Percentiles rank a stretch among this genome's conserved stretches.
phyloP scores from a whole-genome alignment of 2,329 filamentous ascomycete genomes.

The Proliferodiscus dingleyae region DNA sequence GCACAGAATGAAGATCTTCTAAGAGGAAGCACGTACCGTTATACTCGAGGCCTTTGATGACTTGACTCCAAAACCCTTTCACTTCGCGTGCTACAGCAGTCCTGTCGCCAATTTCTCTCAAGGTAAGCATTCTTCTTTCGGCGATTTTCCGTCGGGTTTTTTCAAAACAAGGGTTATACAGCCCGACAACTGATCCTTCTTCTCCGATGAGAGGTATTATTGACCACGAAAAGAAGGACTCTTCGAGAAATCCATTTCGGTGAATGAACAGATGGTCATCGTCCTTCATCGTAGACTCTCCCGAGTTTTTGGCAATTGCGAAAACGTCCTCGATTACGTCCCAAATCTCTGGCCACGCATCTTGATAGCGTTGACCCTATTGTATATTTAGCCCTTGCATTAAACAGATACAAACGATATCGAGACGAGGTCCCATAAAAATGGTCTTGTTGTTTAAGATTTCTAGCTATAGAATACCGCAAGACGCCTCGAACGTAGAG shows the following conservation, averaged over 20 bases:
- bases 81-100: conserved; percentile 69
- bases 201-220: conserved; percentile 72
- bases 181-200: conserved; percentile 67
- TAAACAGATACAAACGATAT: too few relatives aligned
- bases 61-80: conserved; percentile 67
- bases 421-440: too few relatives aligned
- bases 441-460: too few relatives aligned
- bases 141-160: conserved; percentile 75
- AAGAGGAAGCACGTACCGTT: conserved; percentile 43
- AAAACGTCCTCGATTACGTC: conserved; percentile 65
- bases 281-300: conserved; percentile 79
- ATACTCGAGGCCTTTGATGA: conserved; percentile 63
- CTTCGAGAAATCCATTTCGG: conserved; percentile 66
- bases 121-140: conserved; percentile 72
- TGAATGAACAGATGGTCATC: conserved; percentile 72
- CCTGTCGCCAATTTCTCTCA: conserved; percentile 72
- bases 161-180: conserved; percentile 79
- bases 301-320: conserved; percentile 59
- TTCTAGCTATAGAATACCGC: too few relatives aligned
- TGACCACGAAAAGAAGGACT: conserved; percentile 79
- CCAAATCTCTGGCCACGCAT: conserved; percentile 71
- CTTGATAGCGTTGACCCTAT: conserved; percentile 57
- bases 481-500: neutral
- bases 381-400: conserved; percentile 8
- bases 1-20: neutral